Base-by-base conservation (phyloP, 2,329 filamentous ascomycete genomes). In the Thyridium curvatum region DNA sequence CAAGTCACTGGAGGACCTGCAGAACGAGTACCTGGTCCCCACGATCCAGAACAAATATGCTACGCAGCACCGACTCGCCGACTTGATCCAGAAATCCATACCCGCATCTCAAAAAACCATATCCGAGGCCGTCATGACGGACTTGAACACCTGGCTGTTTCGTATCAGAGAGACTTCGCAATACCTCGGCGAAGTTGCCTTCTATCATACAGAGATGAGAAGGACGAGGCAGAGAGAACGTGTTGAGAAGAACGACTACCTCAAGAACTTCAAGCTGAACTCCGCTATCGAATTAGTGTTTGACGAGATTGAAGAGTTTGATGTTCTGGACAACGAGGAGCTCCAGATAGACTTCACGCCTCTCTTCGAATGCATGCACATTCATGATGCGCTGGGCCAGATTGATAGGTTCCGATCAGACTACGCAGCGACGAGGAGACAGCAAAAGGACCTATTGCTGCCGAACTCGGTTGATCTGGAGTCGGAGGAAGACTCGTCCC, bases 101-200 rank as follows among this genome's bases (percentile, higher is more conserved):
- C 93, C 93, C 2, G 82, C 86, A 4, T 96, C 89, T 1, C 89
- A 95, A 54, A 89, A 87, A 53, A 81, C 87, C 37, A 96, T 98
- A 41, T 91, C 91, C 4, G 91, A 97, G 62, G 89, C 90, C 12
- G 93, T 98, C 49, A 97, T 97, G 88, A 85, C 79, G 3, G 93
- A 98, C 61, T 66, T 98, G 40, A 97, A 97, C 56, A 96, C 89
- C 1, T 98, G 93, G 93, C 71, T 98, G 9, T 98, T 85, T 54
- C 82, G 87, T 16, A 94, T 98, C 46, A 82, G 93, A 52, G 93
- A 98, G 61, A 94, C 89, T 14, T 96, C 93, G 2, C 91, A 96
- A 51, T 96, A 95, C 46, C 67, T 98, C 8, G 93, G 93, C 4
- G 93, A 98, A 59, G 87, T 98, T 7, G 90, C 93, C 4, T 94